A percentile compares a stretch with the other conserved stretches of the same genome.
Conservation (phyloP, 768 basidiomycete genomes). For the Amanita rubescens region DNA sequence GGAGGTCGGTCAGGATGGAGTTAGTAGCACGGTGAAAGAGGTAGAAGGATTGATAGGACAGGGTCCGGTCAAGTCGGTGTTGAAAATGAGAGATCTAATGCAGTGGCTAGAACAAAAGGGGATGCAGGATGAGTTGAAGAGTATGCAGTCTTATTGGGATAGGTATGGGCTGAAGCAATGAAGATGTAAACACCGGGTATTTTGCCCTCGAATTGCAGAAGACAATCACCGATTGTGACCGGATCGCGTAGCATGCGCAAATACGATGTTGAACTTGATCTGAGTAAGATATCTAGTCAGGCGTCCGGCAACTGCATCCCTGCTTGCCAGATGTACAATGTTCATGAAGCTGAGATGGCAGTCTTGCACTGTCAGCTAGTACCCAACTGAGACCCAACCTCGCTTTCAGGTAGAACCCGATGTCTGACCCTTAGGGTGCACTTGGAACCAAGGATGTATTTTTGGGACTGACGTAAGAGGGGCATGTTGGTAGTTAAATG, state of each 20-base stretch:
- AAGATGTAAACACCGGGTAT: too few species aligned
- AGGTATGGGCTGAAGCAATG: conserved; percentile 56
- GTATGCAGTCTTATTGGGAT: conserved; percentile 74
- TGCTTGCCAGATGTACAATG: neutral
- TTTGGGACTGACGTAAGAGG: conserved; percentile 7
- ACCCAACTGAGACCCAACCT: conserved; percentile 1
- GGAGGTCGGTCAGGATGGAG: conserved; percentile 68
- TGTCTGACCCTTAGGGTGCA: neutral
- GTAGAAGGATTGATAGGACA: conserved; percentile 67
- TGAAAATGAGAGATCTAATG: conserved; percentile 83
- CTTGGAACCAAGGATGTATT: neutral
- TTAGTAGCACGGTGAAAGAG: conserved; percentile 73
- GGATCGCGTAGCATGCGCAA: too few species aligned
- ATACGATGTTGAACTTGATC: too few species aligned
- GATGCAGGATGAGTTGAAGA: conserved; percentile 50
- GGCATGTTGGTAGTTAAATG: conserved; percentile 5
- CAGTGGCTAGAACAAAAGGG: conserved; percentile 68
- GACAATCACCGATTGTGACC: too few species aligned
- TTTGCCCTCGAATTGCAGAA: too few species aligned
- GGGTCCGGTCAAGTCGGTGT: conserved; percentile 68
- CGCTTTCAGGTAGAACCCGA: neutral
- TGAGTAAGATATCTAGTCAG: too few species aligned
- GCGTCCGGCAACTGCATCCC: neutral
- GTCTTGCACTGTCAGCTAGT: conserved; percentile 18
- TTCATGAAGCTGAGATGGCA: neutral